These are phyloP conservation scores for Trametes cubensis DNA, from an alignment of 768 basidiomycete genomes.

Conservation along the genomic window DNA sequence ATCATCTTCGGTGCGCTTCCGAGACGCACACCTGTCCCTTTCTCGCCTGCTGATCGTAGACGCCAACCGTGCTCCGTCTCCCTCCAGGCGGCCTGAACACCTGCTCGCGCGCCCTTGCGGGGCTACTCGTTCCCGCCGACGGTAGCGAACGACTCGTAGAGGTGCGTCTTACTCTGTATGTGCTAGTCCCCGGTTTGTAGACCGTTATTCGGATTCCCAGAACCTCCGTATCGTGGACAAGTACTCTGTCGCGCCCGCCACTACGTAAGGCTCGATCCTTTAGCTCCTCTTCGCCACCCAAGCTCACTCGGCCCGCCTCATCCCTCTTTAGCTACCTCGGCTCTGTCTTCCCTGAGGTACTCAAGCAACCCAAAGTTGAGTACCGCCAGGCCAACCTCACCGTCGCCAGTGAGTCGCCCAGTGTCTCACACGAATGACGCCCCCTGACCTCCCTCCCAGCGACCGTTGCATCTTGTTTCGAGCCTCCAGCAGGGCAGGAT, in stretches of 20 bases:
- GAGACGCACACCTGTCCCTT: constrained; percentile 7
- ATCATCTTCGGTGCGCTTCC: constrained; percentile 71
- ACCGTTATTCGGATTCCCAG: constrained; percentile 39
- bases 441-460: constrained; percentile 44
- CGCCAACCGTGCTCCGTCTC: constrained; percentile 17
- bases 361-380: constrained; percentile 71
- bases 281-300: constrained; percentile 27
- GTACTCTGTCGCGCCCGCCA: constrained; percentile 72
- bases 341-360: constrained; percentile 67
- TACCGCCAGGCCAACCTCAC: constrained; percentile 85
- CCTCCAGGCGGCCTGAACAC: constrained; percentile 77
- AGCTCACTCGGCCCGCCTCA: constrained; percentile 8
- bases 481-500: constrained; percentile 68
- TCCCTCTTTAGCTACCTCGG: constrained; percentile 66
- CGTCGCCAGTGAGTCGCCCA: constrained; percentile 55
- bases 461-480: constrained; percentile 67
- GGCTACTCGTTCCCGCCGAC: constrained; percentile 64
- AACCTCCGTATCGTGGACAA: constrained; percentile 75
- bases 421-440: neutral
- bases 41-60: constrained; percentile 17
- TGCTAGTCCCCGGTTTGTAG: constrained; percentile 13
- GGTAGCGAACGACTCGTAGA: constrained; percentile 68
- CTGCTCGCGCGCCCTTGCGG: constrained; percentile 71
- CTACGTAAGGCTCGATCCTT: constrained; percentile 53
- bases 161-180: constrained; percentile 43